phyloP scores from a whole-genome alignment of 768 basidiomycete genomes.

The Lentinula aciculospora region DNA sequence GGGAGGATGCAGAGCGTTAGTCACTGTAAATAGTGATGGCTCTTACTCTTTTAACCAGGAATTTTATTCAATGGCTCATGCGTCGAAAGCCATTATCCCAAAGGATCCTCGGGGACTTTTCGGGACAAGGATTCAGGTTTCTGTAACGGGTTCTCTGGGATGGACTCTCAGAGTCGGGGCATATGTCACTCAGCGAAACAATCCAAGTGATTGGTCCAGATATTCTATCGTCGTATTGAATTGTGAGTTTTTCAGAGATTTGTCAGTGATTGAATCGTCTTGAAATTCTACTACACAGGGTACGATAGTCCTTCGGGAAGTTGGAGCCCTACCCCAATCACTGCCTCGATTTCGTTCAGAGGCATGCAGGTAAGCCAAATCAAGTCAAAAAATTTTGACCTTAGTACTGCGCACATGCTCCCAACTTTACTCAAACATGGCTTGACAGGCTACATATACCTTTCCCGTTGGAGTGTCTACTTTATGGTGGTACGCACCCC shows the following conservation, averaged over 20 bases:
- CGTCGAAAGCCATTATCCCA: slow-evolving; percentile 44
- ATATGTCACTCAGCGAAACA: slow-evolving; percentile 36
- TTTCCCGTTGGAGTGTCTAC: slow-evolving; percentile 45
- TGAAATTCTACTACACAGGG: slow-evolving; percentile 10
- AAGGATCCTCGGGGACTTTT: slow-evolving; percentile 40
- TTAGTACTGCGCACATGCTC: background rate
- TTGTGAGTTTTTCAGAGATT: slow-evolving; percentile 19
- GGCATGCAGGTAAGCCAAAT: slow-evolving; percentile 33
- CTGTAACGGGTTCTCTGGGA: slow-evolving; percentile 26
- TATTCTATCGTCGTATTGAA: slow-evolving; percentile 51
- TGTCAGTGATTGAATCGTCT: background rate
- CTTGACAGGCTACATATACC: slow-evolving; percentile 33
- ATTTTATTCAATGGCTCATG: slow-evolving; percentile 40
- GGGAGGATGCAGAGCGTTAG: slow-evolving; percentile 1
- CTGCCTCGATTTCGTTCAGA: slow-evolving; percentile 43
- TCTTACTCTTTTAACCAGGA: background rate
- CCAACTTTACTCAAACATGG: background rate
- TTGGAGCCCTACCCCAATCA: slow-evolving; percentile 34
- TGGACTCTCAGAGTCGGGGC: slow-evolving; percentile 42
- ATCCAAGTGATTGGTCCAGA: slow-evolving; percentile 33
- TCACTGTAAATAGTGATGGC: slow-evolving; percentile 18
- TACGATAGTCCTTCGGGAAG: slow-evolving; percentile 26
- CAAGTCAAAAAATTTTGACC: background rate
- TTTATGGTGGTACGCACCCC: slow-evolving; percentile 13
- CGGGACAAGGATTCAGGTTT: slow-evolving; percentile 26